Evolutionary conservation across 2,329 filamentous ascomycete genomes (phyloP).

Genomic region (Pyrenochaeta sp.): DNA sequence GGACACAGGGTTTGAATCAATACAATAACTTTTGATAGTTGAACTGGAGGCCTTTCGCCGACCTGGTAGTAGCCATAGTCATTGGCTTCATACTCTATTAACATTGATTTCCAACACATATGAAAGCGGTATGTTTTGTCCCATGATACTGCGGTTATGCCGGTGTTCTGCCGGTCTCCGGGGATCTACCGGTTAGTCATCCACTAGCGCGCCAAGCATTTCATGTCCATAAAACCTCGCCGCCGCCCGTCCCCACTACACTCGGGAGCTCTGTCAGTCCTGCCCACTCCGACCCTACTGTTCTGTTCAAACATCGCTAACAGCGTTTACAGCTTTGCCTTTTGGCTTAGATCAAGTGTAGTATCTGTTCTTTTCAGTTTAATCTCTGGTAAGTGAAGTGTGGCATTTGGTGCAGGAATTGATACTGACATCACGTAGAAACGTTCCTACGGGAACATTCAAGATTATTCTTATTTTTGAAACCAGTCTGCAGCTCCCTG

Average conservation of each 20-base stretch:
- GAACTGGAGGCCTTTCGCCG: too few relatives aligned
- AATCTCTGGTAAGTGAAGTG: too few relatives aligned
- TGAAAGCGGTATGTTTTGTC: too few relatives aligned
- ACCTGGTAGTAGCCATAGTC: too few relatives aligned
- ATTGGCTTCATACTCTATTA: too few relatives aligned
- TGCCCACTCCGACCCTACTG: background rate
- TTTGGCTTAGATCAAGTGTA: slow-evolving; percentile 15
- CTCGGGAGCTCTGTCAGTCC: slow-evolving; percentile 1
- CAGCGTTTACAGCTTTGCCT: slow-evolving; percentile 2
- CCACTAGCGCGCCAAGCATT: background rate
- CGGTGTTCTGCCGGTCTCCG: too few relatives aligned
- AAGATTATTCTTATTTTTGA: slow-evolving; percentile 31
- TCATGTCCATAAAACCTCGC: background rate
- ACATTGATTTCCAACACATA: too few relatives aligned
- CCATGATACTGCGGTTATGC: too few relatives aligned
- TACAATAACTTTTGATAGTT: too few relatives aligned
- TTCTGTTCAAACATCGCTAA: background rate
- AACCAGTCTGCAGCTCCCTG: slow-evolving; percentile 16
- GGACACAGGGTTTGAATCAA: too few relatives aligned
- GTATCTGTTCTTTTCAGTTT: background rate
- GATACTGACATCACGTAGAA: background rate
- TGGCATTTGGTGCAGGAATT: background rate
- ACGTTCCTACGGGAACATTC: slow-evolving; percentile 15
- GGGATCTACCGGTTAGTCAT: background rate
- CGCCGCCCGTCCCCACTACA: background rate